phyloP scores from a whole-genome alignment of 805 yeast genomes.

The Saccharomycopsis fibuligera region DNA sequence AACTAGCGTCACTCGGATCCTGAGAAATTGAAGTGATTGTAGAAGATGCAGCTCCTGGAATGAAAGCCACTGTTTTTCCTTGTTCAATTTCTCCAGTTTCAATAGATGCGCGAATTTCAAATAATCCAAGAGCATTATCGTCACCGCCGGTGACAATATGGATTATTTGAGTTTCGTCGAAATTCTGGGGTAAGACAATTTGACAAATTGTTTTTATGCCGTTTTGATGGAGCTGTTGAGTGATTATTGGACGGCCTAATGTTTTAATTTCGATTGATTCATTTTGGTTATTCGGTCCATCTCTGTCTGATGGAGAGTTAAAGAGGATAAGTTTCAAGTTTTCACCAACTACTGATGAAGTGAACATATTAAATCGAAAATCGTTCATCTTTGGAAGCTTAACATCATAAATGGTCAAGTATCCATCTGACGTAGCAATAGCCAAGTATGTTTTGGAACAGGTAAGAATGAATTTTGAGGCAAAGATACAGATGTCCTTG shows the following conservation, averaged over 20 bases:
- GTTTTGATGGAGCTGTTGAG: conserved; percentile 70
- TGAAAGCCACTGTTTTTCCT: conserved; percentile 22
- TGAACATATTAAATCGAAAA: too few species aligned
- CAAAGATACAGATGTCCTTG: conserved; percentile 70
- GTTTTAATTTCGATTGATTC: not conserved
- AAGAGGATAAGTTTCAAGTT: too few species aligned
- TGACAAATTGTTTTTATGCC: conserved; percentile 54
- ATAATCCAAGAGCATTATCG: conserved; percentile 64
- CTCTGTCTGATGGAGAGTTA: conserved; percentile 9
- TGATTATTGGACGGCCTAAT: conserved; percentile 24
- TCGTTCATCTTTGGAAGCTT: too few species aligned
- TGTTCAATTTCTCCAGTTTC: conserved; percentile 24
- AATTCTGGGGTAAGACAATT: too few species aligned
- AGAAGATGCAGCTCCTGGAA: conserved; percentile 70
- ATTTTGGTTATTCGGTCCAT: conserved; percentile 8
- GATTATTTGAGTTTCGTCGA: conserved; percentile 16
- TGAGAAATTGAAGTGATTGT: conserved; percentile 65
- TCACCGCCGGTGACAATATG: conserved; percentile 80
- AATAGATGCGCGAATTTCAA: conserved; percentile 25
- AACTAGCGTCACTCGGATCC: conserved; percentile 25
- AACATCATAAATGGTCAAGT: conserved; percentile 55
- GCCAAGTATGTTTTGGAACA: conserved; percentile 32
- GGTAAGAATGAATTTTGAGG: conserved; percentile 41
- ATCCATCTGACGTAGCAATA: conserved; percentile 81
- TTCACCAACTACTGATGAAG: too few species aligned